Evolutionary conservation across 306 rosid genomes (phyloP).

Genomic region (Fragaria vesca): DNA sequence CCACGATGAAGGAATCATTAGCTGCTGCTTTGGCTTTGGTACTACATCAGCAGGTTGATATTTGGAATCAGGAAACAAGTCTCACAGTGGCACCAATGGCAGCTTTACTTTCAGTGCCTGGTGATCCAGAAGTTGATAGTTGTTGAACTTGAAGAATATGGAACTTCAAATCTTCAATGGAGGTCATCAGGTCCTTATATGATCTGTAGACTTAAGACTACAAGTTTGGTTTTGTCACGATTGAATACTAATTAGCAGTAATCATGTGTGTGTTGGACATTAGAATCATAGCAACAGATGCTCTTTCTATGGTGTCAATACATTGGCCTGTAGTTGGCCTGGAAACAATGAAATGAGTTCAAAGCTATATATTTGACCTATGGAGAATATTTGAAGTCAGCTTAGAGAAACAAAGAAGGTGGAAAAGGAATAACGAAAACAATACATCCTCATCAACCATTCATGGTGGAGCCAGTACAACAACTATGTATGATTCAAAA

Average conservation of each 20-base stretch:
- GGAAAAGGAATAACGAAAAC: background rate
- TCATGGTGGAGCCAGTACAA: constrained; percentile 5
- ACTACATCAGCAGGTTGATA: background rate
- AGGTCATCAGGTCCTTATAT: background rate
- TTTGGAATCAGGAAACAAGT: background rate
- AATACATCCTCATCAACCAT: background rate
- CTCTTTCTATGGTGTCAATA: background rate
- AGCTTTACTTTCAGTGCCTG: no score
- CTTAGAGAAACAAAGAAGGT: background rate
- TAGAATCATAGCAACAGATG: background rate
- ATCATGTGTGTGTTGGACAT: background rate
- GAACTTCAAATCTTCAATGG: background rate
- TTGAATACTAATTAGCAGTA: background rate
- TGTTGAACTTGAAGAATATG: no score
- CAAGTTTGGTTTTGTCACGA: background rate
- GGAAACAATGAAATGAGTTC: background rate
- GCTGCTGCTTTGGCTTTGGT: background rate
- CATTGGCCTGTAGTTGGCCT: background rate
- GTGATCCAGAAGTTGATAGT: no score
- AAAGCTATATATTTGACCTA: background rate
- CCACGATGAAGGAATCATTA: background rate
- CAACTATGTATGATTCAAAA: background rate
- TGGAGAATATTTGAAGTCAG: background rate
- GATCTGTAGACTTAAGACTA: background rate
- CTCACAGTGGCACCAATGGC: background rate